Conservation (phyloP, 2,329 filamentous ascomycete species). For the Boeremia lycopersici region DNA sequence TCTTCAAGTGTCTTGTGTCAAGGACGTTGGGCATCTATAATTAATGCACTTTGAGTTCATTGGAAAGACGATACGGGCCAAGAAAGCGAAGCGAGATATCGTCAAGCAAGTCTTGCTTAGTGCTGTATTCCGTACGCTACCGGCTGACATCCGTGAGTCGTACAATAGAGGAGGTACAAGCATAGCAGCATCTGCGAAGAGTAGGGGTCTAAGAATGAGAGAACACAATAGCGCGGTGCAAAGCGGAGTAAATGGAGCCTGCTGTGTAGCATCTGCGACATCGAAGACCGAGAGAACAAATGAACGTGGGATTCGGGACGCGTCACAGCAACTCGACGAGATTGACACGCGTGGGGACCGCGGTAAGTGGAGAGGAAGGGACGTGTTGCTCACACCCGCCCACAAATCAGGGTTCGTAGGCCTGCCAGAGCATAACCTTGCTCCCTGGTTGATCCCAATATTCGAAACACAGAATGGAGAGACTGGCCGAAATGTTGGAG, state of each 20-base stretch:
- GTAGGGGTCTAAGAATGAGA: background rate
- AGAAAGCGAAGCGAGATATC: background rate
- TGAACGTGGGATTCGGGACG: slow-evolving; percentile 1
- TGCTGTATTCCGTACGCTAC: background rate
- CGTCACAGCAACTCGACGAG: slow-evolving; percentile 1
- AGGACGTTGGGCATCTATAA: background rate
- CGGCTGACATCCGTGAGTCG: background rate
- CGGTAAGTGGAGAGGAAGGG: slow-evolving; percentile 5
- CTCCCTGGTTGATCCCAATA: slow-evolving; percentile 5
- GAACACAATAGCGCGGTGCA: background rate
- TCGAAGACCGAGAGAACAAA: background rate
- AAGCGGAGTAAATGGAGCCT: background rate
- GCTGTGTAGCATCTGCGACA: background rate
- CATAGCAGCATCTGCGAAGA: slow-evolving; percentile 1
- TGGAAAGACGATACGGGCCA: background rate
- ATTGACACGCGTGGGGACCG: slow-evolving; percentile 4
- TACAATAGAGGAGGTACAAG: background rate
- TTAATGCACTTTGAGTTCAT: background rate
- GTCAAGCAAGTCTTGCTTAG: background rate
- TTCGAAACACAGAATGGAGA: background rate
- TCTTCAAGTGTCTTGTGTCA: background rate
- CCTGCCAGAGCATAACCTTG: background rate
- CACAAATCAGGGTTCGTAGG: slow-evolving; percentile 5
- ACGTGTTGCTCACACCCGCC: background rate
- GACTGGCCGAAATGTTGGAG: background rate